Percentiles rank a stretch among this genome's conserved stretches.
Conservation (phyloP, 352 stramenopile species). For the Globisporangium parvum region DNA sequence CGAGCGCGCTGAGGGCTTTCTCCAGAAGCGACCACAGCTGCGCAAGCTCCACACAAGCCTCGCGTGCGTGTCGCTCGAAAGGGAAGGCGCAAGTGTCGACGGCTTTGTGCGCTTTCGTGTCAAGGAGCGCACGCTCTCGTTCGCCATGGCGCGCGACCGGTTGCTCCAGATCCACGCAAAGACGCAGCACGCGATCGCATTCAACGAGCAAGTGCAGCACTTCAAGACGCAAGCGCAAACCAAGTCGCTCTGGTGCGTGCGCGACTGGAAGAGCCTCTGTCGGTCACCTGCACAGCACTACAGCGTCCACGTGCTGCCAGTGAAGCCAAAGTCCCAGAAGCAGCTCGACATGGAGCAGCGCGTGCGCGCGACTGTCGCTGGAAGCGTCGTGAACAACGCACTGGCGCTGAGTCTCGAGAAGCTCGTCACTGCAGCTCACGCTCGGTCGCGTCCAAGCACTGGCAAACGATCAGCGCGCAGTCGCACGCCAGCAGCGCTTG, state of each 20-base stretch:
- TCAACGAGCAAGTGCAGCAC: conserved; percentile 33
- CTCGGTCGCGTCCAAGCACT: neutral
- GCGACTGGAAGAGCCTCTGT: conserved; percentile 36
- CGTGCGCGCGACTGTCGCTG: conserved; percentile 17
- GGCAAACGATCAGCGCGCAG: conserved; percentile 5
- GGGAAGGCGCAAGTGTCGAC: conserved; percentile 37
- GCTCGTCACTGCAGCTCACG: conserved; percentile 14
- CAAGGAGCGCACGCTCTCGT: conserved; percentile 41
- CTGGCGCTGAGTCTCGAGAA: conserved; percentile 31
- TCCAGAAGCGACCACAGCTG: conserved; percentile 49
- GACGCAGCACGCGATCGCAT: conserved; percentile 20
- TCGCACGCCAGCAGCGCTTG: neutral
- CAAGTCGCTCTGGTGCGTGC: conserved; percentile 57
- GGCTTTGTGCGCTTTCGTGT: conserved; percentile 47
- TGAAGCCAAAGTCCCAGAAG: conserved; percentile 30
- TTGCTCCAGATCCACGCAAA: conserved; percentile 32
- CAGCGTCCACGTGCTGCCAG: conserved; percentile 38
- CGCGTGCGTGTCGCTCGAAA: conserved; percentile 48
- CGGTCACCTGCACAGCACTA: conserved; percentile 44
- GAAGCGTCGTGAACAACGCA: conserved; percentile 24
- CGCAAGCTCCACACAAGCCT: conserved; percentile 49
- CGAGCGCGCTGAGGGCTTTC: conserved; percentile 29
- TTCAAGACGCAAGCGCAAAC: conserved; percentile 39
- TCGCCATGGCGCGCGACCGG: conserved; percentile 11
- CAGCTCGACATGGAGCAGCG: conserved; percentile 33